Percentiles rank a stretch among this genome's conserved stretches.
These are phyloP conservation scores for Neobulgaria alba DNA, from an alignment of 2,329 filamentous ascomycete genomes.

Conservation along the genomic window DNA sequence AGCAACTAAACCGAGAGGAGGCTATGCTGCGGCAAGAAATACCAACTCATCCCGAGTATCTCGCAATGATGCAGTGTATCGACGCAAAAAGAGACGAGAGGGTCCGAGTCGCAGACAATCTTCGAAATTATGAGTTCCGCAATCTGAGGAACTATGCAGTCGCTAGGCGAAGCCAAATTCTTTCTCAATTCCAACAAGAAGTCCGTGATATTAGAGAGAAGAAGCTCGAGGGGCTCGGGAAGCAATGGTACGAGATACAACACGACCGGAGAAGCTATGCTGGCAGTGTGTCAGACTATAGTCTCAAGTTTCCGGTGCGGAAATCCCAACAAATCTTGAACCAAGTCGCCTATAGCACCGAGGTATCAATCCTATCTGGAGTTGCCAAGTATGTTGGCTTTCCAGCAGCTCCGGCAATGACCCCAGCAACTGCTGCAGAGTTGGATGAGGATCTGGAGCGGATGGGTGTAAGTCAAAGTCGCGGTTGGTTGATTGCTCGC, in stretches of 20 bases:
- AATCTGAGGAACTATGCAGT: conserved; percentile 67
- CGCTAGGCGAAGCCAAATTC: conserved; percentile 75
- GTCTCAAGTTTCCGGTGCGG: conserved; percentile 70
- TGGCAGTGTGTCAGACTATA: conserved; percentile 72
- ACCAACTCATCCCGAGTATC: conserved; percentile 81
- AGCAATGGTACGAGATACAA: conserved; percentile 89
- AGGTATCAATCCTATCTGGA: conserved; percentile 84
- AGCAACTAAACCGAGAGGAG: conserved; percentile 66
- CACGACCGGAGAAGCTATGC: conserved; percentile 73
- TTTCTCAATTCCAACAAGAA: conserved; percentile 84
- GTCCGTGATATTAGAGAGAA: conserved; percentile 76
- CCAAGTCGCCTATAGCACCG: conserved; percentile 86
- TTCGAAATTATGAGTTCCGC: conserved; percentile 65
- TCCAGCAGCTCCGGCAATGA: conserved; percentile 83
- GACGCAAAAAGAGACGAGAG: conserved; percentile 76
- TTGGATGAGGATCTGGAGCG: conserved; percentile 80
- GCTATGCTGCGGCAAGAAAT: conserved; percentile 48
- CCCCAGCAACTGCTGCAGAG: conserved; percentile 61
- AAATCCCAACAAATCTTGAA: conserved; percentile 72
- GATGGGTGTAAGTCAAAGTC: conserved; percentile 63
- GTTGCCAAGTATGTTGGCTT: conserved; percentile 94
- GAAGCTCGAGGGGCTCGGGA: conserved; percentile 70
- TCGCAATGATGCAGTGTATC: conserved; percentile 82
- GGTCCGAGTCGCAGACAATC: conserved; percentile 62
- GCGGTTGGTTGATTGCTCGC: no score